Base-by-base conservation (phyloP, 768 basidiomycete species). In the Termitomyces sp. region DNA sequence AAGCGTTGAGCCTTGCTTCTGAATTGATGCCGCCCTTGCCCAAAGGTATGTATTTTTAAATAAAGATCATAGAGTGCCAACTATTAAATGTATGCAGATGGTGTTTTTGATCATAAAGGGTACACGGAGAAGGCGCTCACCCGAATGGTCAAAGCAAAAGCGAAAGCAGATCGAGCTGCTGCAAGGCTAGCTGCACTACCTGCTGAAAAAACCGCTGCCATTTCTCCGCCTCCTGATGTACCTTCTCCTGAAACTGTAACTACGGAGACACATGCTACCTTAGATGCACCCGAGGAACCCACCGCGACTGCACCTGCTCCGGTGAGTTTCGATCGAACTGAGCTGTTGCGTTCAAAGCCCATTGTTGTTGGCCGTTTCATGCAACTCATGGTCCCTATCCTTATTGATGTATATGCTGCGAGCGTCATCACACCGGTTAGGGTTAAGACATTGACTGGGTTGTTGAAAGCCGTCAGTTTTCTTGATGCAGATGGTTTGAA, bases 361-460 rank as follows among this genome's bases (percentile, higher is more conserved):
- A 79, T 76, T n/a, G 84, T 93, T 30, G 88, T 95, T 51, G 85
- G 83, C 20, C 83, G 86, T 16, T 98, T 95, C 72, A 91, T 95
- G 83, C 84, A 85, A 49, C 77, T 96, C 36, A 85, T 94, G 66
- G 87, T 98, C 0, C 97, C 97, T 0, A 93, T 97, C 57, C 81
- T 99, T 57, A 88, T 98, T 59, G 97, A 98, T 66, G 95, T 99
- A n/a, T 98, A 98, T 72, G 91, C 95, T n/a, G 96, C 97, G 33
- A 97, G 93, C 70, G 95, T 98, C 30, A 86, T 88, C 51, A 84
- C 88, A 0, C 86, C 91, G 2, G 87, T 98, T 12, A 82, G 97
- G 59, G 84, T 90, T 45, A 95, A 96, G 76, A 93, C 94, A 0
- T 76, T 98, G 61, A 90, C 87, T 0, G 93, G 89, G 1, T 67